Evolutionary conservation across 129 eudicot species (phyloP), one percentile per base, ranked within the genome.

Genomic region (Rutidosis leptorrhynchoides): DNA sequence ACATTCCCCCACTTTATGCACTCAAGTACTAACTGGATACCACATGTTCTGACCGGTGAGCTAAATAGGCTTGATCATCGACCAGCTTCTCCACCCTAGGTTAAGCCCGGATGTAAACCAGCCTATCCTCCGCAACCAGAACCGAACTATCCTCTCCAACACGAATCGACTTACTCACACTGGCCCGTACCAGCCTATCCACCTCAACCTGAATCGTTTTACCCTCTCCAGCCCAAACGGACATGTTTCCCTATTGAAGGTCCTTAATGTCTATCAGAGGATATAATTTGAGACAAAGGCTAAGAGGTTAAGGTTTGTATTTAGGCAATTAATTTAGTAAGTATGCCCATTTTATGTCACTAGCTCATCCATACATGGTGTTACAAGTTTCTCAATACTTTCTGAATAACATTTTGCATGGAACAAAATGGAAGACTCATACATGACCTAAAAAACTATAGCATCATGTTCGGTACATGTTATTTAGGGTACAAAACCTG

Each of bases 141-240:
- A 45, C 65, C 64, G 1, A 32, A 12, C 55, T 25, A 63, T 42
- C 77, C 77, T 24, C 70, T 70, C n/a, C 69, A 40, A 61, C 65
- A 65, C 3, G 64, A 37, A 63, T 56, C 70, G 5, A 9, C 16
- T 23, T 25, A 46, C n/a, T 28, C 70, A 27, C 51, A 64, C 0
- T 51, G 24, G 14, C 56, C 74, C 1, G 43, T 2, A 25, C n/a
- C 63, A 3, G 3, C 23, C 54, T 35, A 40, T 21, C 54, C 62
- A 33, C 73, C 73, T 16, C 65, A 60, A 17, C 64, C 64, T 0
- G 22, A 17, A 55, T 53, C 62, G 0, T 15, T 45, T 58, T 75
- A 33, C 19, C 67, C 74, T 46, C 79, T 68, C 3, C 73, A 48
- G 25, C 46, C 40, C 0, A 30, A 6, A 57, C 60, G 67, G 8